Evolutionary conservation across 495 filamentous ascomycete genomes (phyloP), one percentile per base, ranked within the genome.

Genomic region (Endocarpon pusillum): DNA sequence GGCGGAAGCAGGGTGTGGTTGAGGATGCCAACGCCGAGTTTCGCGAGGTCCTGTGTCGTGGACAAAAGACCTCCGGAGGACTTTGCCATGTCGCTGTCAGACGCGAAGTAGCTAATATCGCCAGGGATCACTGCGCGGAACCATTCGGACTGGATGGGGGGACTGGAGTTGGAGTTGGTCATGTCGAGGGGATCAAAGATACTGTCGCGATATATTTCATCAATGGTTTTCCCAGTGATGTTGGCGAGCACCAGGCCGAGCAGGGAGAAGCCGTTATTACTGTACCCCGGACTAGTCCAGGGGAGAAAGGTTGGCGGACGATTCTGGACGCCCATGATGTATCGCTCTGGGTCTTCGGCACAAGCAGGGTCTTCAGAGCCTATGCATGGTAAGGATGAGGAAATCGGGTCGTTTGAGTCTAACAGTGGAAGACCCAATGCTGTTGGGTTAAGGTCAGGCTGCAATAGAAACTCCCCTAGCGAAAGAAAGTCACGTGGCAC

Each of bases 61-160:
- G 70, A 68, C 47, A 66, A 74, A 28, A 74, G 55, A 39, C 67
- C 70, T 10, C 71, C 71, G 2, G 70, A 42, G 17, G 51, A 41
- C 18, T 34, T 25, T 11, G 37, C 41, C 21, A 45, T 21, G 17
- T 38, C 40, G 16, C 36, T 41, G 24, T 34, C 18, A 3, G 7
- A 14, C 9, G 39, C 33, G 19, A 43, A 51, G 21, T 14, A 36
- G 3, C 19, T 20, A n/a, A 23, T 7, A 17, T 31, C 18, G 22
- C 36, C 39, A 9, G 40, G 24, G 7, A 55, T 45, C 1, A 53
- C 52, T 23, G 20, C 34, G 11, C 43, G 47, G 22, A 34, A 6
- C 22, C 32, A 39, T 15, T 37, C 27, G 14, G 39, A 26, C 3
- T 40, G 21, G 10, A 23, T 24, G 1, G 49, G 8, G 12, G 12